phyloP scores from a whole-genome alignment of 2,329 filamentous ascomycete species.

The Fusarium cicatricum region DNA sequence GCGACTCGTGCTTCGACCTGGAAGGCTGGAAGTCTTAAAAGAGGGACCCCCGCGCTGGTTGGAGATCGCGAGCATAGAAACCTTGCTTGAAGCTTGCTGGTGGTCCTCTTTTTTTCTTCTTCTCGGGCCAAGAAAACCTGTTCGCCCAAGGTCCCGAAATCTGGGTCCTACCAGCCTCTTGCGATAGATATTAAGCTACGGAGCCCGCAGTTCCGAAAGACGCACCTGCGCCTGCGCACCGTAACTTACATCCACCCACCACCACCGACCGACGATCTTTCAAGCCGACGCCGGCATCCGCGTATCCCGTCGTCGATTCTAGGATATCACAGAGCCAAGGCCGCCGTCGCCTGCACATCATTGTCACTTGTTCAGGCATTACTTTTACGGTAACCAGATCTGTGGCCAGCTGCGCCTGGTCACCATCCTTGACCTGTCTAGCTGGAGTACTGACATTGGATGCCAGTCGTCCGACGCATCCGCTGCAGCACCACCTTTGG shows the following conservation, averaged over 20 bases:
- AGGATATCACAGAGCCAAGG: constrained; percentile 30
- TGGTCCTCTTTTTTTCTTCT: constrained; percentile 29
- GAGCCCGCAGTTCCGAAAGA: constrained; percentile 24
- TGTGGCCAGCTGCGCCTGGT: constrained; percentile 26
- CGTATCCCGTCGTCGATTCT: constrained; percentile 15
- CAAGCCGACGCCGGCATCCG: constrained; percentile 26
- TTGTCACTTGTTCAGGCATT: constrained; percentile 26
- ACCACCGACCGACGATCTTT: constrained; percentile 27
- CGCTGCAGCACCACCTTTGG: constrained; percentile 39
- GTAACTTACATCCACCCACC: constrained; percentile 11
- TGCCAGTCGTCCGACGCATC: constrained; percentile 42
- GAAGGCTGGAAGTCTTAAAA: constrained; percentile 19
- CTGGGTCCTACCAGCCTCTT: constrained; percentile 36
- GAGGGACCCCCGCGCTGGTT: constrained; percentile 30
- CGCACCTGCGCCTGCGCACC: constrained; percentile 1
- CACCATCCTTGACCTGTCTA: constrained; percentile 34
- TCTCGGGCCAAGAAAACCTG: constrained; percentile 34
- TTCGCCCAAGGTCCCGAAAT: constrained; percentile 29
- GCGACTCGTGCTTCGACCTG: constrained; percentile 9
- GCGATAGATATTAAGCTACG: constrained; percentile 31
- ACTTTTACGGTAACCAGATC: constrained; percentile 22
- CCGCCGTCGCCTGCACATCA: constrained; percentile 12
- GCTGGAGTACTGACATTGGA: constrained; percentile 11
- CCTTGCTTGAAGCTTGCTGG: constrained; percentile 34
- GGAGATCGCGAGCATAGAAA: constrained; percentile 23